A percentile compares a stretch with the other conserved stretches of the same genome.
These are phyloP conservation scores for Yarrowia osloensis DNA, from an alignment of 805 yeast genomes.

Conservation along the genomic window DNA sequence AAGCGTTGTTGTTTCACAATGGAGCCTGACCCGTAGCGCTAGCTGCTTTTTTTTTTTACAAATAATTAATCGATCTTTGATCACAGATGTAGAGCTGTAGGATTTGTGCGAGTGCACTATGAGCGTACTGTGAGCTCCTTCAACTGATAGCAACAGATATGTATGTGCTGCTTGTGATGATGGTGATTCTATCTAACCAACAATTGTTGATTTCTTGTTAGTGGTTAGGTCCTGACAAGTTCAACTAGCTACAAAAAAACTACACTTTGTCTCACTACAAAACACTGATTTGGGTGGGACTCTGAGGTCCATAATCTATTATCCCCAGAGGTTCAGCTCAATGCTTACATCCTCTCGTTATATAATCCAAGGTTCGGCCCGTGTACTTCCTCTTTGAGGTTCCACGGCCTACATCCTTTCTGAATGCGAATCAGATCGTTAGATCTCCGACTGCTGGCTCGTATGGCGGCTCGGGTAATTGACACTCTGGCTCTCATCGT, in stretches of 20 bases:
- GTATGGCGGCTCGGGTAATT: background rate
- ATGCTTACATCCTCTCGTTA: background rate
- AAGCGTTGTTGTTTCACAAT: background rate
- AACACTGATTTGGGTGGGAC: background rate
- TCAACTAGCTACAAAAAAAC: no score
- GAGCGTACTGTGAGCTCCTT: no score
- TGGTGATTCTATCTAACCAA: no score
- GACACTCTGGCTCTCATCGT: no score
- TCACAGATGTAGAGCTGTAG: no score
- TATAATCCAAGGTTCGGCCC: background rate
- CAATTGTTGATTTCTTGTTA: no score
- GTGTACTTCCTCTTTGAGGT: background rate
- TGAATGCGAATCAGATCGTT: background rate
- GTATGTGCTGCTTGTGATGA: no score
- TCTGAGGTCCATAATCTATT: background rate
- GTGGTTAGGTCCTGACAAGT: no score
- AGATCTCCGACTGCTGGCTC: background rate
- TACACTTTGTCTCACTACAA: no score
- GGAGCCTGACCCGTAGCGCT: conserved; percentile 12
- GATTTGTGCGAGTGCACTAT: no score
- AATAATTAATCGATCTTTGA: no score
- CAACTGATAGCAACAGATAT: no score
- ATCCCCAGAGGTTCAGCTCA: background rate
- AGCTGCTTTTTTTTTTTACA: background rate
- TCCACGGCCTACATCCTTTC: background rate